These are phyloP conservation scores for Stachybotrys elegans DNA, from an alignment of 2,329 filamentous ascomycete species.

Conservation along the genomic window DNA sequence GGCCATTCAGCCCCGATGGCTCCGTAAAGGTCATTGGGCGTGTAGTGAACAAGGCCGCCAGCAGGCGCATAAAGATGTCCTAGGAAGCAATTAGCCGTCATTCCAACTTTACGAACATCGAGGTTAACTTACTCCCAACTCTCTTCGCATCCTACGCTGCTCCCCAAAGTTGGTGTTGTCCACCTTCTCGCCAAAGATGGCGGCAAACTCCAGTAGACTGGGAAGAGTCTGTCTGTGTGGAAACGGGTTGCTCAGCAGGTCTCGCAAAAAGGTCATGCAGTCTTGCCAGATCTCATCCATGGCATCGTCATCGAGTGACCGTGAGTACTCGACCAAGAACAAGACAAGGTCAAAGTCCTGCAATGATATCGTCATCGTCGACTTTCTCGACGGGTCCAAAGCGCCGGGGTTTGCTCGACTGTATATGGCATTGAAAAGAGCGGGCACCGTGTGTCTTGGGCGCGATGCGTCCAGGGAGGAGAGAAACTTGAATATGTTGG, in stretches of 20 bases:
- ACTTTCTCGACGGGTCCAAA: slow-evolving; percentile 74
- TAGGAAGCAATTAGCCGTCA: slow-evolving; percentile 33
- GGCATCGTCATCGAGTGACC: slow-evolving; percentile 88
- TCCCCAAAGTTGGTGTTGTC: slow-evolving; percentile 98
- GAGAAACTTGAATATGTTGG: slow-evolving; percentile 76
- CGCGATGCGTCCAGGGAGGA: slow-evolving; percentile 88
- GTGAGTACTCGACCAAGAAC: slow-evolving; percentile 86
- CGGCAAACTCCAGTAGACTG: slow-evolving; percentile 79
- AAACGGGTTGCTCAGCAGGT: slow-evolving; percentile 88
- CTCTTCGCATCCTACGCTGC: slow-evolving; percentile 84
- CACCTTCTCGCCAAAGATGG: slow-evolving; percentile 87
- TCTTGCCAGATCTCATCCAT: slow-evolving; percentile 98
- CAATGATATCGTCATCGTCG: slow-evolving; percentile 80
- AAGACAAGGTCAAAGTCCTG: slow-evolving; percentile 78
- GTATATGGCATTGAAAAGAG: slow-evolving; percentile 93
- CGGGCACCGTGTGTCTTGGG: slow-evolving; percentile 86
- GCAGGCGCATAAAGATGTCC: slow-evolving; percentile 82
- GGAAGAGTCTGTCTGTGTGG: slow-evolving; percentile 89
- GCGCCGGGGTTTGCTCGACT: slow-evolving; percentile 83
- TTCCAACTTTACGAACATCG: background rate
- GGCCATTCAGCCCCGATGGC: slow-evolving; percentile 29
- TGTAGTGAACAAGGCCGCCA: slow-evolving; percentile 92
- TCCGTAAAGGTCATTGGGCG: slow-evolving; percentile 71
- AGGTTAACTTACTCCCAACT: slow-evolving; percentile 69
- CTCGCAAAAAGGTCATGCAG: slow-evolving; percentile 83